A percentile compares a stretch with the other conserved stretches of the same genome.
Conservation (phyloP, 768 basidiomycete species). For the Ramaria sp. region DNA sequence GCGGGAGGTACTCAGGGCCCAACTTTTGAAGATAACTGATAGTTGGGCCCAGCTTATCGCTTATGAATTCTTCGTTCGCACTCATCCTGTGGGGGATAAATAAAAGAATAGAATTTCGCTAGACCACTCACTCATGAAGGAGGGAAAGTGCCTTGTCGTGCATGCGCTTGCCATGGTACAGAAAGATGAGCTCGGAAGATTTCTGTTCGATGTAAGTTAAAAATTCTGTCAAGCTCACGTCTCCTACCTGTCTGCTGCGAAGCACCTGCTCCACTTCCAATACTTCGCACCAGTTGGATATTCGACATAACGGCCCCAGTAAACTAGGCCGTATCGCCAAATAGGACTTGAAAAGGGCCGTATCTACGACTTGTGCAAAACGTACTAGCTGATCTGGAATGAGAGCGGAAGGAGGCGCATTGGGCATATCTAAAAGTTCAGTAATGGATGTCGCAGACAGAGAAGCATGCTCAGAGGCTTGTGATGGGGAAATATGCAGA, state of each 20-base stretch:
- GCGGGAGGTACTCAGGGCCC: conserved; percentile 67
- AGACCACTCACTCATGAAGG: conserved; percentile 63
- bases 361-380: conserved; percentile 90
- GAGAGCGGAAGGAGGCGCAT: conserved; percentile 56
- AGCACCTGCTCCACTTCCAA: conserved; percentile 86
- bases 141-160: conserved; percentile 78
- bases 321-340: conserved; percentile 70
- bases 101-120: not conserved
- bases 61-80: conserved; percentile 61
- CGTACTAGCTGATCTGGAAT: conserved; percentile 78
- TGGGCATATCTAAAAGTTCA: conserved; percentile 72
- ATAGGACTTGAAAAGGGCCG: conserved; percentile 90
- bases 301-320: conserved; percentile 76
- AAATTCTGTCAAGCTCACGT: not conserved
- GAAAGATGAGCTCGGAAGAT: conserved; percentile 78
- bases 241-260: conserved; percentile 55
- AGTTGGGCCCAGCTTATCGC: conserved; percentile 74
- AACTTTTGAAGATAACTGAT: conserved; percentile 87
- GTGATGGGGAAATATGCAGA: conserved; percentile 55
- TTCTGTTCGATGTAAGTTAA: conserved; percentile 40
- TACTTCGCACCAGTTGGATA: conserved; percentile 97
- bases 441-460: conserved; percentile 63
- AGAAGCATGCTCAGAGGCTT: conserved; percentile 55
- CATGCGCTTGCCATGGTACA: conserved; percentile 95
- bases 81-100: conserved; percentile 45